phyloP scores from a whole-genome alignment of 2,329 filamentous ascomycete species.

The Diaporthe vaccinii region DNA sequence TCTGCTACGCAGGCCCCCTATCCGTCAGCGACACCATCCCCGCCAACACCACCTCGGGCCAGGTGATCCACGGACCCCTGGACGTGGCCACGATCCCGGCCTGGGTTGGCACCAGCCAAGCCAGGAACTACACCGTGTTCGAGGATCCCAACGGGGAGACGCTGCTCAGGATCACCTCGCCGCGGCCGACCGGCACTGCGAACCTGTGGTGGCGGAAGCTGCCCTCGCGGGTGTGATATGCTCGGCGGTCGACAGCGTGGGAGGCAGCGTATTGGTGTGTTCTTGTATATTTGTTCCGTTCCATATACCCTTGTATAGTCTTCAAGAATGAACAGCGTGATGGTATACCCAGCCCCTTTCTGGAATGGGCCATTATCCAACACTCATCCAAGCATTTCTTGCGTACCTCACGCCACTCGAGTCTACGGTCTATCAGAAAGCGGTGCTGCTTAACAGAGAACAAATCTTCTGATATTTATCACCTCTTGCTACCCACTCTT shows the following conservation, averaged over 20 bases:
- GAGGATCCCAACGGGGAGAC: conserved; percentile 30
- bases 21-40: conserved; percentile 45
- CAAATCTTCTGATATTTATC: background rate
- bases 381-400: background rate
- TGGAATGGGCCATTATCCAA: background rate
- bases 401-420: no score
- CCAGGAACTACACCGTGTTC: conserved; percentile 44
- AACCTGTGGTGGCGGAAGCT: conserved; percentile 26
- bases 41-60: conserved; percentile 41
- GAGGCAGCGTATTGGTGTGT: background rate
- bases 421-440: no score
- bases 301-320: background rate
- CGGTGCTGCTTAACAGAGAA: background rate
- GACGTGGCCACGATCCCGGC: conserved; percentile 46
- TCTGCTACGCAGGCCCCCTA: conserved; percentile 46
- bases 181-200: conserved; percentile 13
- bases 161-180: conserved; percentile 28
- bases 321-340: background rate
- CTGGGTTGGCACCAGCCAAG: conserved; percentile 44
- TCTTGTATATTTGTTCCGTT: conserved; percentile 15
- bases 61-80: conserved; percentile 48
- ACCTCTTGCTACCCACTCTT: background rate
- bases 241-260: no score
- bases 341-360: no score
- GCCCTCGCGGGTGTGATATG: background rate